Evolutionary conservation across 2,329 filamentous ascomycete species (phyloP).

Genomic region (Aspergillus latus): DNA sequence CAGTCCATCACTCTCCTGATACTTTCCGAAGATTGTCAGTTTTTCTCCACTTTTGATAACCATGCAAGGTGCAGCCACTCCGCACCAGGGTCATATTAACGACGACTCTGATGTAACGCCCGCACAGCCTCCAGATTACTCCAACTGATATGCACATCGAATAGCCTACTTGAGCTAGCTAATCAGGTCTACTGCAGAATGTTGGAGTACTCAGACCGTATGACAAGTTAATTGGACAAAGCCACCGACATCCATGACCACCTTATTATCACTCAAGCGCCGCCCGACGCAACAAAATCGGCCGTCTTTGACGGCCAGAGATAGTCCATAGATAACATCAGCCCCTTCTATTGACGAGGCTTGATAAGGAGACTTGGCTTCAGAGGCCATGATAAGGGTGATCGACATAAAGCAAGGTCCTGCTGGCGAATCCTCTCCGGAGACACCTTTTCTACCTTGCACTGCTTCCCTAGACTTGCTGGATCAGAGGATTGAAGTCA

Average conservation of each 20-base stretch:
- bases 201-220: background rate
- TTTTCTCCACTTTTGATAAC: background rate
- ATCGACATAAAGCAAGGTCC: background rate
- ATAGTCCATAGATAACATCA: conserved; percentile 9
- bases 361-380: background rate
- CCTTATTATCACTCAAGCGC: background rate
- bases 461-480: background rate
- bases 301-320: conserved; percentile 9
- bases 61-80: background rate
- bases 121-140: background rate
- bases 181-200: background rate
- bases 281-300: background rate
- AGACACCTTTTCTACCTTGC: background rate
- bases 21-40: no score
- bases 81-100: no score
- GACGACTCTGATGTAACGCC: no score
- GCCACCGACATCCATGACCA: background rate
- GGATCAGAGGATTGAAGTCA: background rate
- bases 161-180: no score
- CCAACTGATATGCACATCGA: background rate
- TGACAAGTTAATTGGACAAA: background rate
- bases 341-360: background rate
- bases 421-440: background rate
- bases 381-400: background rate
- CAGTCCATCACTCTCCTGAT: no score